Evolutionary conservation across 2,329 filamentous ascomycete genomes (phyloP).

Genomic region (Penicillium sp.): DNA sequence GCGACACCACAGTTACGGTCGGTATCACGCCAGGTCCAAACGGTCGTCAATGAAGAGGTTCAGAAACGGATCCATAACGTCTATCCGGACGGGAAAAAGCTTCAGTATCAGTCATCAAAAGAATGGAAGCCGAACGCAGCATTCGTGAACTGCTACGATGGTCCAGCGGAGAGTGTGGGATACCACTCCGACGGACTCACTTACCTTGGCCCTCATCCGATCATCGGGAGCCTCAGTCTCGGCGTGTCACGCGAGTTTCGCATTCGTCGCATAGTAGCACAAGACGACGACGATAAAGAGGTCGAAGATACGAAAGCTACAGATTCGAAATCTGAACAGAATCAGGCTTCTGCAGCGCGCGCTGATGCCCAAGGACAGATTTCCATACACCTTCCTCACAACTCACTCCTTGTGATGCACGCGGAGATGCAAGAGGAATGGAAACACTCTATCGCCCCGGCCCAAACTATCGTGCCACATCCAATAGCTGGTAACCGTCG

Average conservation of each 20-base stretch:
- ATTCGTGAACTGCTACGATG: conserved; percentile 92
- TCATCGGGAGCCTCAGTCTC: conserved; percentile 87
- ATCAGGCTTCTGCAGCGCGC: conserved; percentile 18
- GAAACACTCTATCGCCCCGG: conserved; percentile 85
- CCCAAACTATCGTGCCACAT: conserved; percentile 78
- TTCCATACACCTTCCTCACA: conserved; percentile 90
- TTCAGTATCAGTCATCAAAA: conserved; percentile 73
- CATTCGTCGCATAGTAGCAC: conserved; percentile 72
- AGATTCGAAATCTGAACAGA: conserved; percentile 33
- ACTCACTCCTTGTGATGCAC: conserved; percentile 92
- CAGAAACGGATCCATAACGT: conserved; percentile 65
- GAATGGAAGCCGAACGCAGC: conserved; percentile 85
- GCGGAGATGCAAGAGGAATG: conserved; percentile 97
- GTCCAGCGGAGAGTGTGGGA: conserved; percentile 78
- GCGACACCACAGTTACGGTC: conserved; percentile 73
- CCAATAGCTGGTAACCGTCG: conserved; percentile 76
- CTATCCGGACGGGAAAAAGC: conserved; percentile 71
- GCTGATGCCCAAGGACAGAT: conserved; percentile 79
- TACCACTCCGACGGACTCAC: conserved; percentile 93
- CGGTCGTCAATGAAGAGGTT: conserved; percentile 78
- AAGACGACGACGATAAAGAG: conserved; percentile 48
- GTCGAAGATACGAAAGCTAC: conserved; percentile 13
- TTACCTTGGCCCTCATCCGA: conserved; percentile 82
- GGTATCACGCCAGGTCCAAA: conserved; percentile 70
- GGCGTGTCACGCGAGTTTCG: conserved; percentile 94